Percentiles rank a stretch among this genome's conserved stretches.
phyloP scores from a whole-genome alignment of 129 eudicot genomes.

The Flaveria linearis region DNA sequence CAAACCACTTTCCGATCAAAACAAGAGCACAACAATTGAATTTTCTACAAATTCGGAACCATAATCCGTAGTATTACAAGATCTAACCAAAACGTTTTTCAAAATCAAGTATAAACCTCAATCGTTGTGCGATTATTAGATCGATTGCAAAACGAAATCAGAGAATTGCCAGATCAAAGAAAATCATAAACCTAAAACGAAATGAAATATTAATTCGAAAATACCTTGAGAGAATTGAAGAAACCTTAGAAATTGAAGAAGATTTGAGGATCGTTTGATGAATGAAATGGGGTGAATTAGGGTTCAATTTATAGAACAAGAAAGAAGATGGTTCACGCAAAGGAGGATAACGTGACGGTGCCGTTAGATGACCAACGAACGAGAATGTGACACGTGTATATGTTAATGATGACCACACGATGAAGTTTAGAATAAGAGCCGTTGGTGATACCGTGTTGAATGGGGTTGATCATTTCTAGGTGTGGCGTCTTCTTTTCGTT shows the following conservation, averaged over 20 bases:
- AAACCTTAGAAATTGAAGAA: neutral
- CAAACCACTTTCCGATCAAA: neutral
- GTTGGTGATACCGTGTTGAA: too few species aligned
- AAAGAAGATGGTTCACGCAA: too few species aligned
- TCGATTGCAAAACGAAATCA: neutral
- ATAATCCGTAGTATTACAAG: neutral
- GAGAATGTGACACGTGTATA: too few species aligned
- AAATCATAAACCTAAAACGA: neutral
- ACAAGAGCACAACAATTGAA: neutral
- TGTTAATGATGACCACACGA: too few species aligned
- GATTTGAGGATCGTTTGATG: neutral
- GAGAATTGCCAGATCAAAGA: too few species aligned
- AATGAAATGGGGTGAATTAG: neutral
- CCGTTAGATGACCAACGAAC: too few species aligned
- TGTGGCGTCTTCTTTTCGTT: too few species aligned
- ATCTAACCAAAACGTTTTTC: neutral
- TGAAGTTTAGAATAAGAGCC: too few species aligned
- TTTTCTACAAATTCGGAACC: neutral
- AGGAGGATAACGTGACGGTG: too few species aligned
- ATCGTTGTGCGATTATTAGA: neutral
- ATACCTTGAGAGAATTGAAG: constrained; percentile 26
- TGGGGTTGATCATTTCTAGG: too few species aligned
- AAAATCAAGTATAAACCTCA: neutral
- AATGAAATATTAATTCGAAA: neutral
- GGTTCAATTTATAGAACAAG: constrained; percentile 20